These are phyloP conservation scores for Canavalia ensiformis DNA, from an alignment of 306 rosid genomes.

Conservation along the genomic window DNA sequence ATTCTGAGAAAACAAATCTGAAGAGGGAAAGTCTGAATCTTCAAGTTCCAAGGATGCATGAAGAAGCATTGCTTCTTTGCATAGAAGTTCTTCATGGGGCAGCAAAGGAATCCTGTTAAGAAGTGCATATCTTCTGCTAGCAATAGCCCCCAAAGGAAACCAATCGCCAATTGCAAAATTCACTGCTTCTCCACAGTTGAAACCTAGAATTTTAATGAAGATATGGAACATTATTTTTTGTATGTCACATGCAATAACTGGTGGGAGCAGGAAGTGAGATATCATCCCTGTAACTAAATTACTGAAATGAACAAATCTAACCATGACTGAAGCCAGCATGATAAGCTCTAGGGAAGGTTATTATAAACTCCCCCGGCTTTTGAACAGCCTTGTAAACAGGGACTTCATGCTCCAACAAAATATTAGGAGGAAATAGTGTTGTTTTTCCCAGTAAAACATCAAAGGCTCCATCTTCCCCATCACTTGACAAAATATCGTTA, in stretches of 20 bases:
- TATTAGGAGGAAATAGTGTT: conserved; percentile 91
- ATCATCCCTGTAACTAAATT: conserved; percentile 33
- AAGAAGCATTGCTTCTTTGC: conserved; percentile 95
- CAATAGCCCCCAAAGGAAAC: conserved; percentile 93
- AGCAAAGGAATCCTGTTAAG: conserved; percentile 89
- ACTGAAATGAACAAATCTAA: conserved; percentile 50
- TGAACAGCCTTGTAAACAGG: conserved; percentile 97
- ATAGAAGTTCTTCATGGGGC: conserved; percentile 94
- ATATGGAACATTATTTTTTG: conserved; percentile 34
- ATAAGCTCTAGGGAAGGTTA: conserved; percentile 95
- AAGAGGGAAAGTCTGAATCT: conserved; percentile 67
- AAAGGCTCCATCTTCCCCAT: conserved; percentile 95
- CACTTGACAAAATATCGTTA: conserved; percentile 77
- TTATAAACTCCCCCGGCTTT: conserved; percentile 91
- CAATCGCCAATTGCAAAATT: conserved; percentile 96
- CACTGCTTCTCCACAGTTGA: conserved; percentile 99
- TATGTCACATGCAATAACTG: conserved; percentile 22
- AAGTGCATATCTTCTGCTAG: conserved; percentile 87
- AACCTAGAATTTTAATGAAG: conserved; percentile 66
- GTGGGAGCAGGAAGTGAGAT: conserved; percentile 15
- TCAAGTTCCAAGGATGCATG: conserved; percentile 69
- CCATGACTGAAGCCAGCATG: conserved; percentile 99
- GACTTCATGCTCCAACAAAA: conserved; percentile 79
- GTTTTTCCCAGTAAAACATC: conserved; percentile 95
- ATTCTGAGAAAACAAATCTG: conserved; percentile 62